phyloP scores from a whole-genome alignment of 106 monocot genomes.

The Dendrobium huoshanense region DNA sequence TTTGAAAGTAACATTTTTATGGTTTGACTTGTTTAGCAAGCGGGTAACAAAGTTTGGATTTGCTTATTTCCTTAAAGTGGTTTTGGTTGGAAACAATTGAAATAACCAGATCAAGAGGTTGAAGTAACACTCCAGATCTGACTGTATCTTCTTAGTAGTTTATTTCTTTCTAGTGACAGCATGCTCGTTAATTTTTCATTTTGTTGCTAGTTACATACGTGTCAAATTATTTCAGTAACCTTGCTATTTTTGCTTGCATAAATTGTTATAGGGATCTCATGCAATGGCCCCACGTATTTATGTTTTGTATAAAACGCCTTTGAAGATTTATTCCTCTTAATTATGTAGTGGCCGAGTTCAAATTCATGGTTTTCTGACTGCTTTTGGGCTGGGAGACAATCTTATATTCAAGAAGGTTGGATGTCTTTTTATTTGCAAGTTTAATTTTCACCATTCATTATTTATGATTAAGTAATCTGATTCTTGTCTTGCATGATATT shows the following conservation, averaged over 20 bases:
- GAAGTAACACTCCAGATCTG: neutral
- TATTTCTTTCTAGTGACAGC: neutral
- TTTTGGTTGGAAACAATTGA: neutral
- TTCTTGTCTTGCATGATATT: neutral
- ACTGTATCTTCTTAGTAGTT: neutral
- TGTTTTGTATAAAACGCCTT: neutral
- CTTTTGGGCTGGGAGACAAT: slow-evolving; percentile 36
- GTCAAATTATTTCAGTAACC: neutral
- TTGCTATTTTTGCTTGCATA: neutral
- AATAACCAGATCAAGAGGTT: neutral
- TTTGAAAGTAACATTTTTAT: neutral
- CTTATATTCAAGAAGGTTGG: slow-evolving; percentile 50
- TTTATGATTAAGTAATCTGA: neutral
- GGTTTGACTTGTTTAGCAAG: neutral
- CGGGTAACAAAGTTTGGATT: neutral
- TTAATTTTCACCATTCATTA: neutral
- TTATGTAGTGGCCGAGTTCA: slow-evolving; percentile 60
- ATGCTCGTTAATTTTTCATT: neutral
- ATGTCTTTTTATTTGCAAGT: neutral
- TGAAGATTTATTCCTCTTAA: slow-evolving; percentile 2
- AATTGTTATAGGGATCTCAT: neutral
- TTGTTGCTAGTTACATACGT: neutral
- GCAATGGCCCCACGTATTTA: neutral
- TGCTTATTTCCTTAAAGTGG: neutral
- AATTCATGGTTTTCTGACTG: slow-evolving; percentile 32